Base-by-base conservation (phyloP, 345 rosid species). In the Dipteronia sinensis region DNA sequence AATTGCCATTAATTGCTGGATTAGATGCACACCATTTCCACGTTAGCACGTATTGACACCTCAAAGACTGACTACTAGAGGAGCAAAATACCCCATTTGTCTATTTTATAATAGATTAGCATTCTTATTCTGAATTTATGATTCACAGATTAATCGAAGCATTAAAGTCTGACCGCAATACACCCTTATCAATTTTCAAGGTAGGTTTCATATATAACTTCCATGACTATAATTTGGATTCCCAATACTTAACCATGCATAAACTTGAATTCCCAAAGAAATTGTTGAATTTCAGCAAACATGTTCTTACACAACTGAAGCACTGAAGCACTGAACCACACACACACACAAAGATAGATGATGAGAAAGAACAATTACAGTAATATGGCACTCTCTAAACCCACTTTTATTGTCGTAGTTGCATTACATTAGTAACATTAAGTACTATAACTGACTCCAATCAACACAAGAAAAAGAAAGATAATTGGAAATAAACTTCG, bases 381-480 rank as follows among this genome's bases (percentile, higher is more conserved):
- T 15, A 11, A 49, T 49, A 23, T 25, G 40, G 61, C 49, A 19
- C 49, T 70, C 15, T 49, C 29, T 16, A 69, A 23, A 49, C 11
- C 10, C 59, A 12, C 10, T 10, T 49, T 49, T 16, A 23, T 16
- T 10, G 4, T 38, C 23, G 34, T 40, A 55, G 11, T 27, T 55
- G 34, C 65, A 31, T n/a, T n/a, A n/a, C n/a, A n/a, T n/a, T n/a
- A n/a, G n/a, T n/a, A n/a, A n/a, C n/a, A n/a, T 71, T 31, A 20
- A 70, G 25, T 17, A 6, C 47, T 44, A 22, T n/a, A 72, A 58
- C 75, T n/a, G 34, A 72, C 19, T 72, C 34, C 65, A 72, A 27
- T 51, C 7, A 11, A 53, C 73, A 29, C 46, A 2, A 3, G 29
- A 15, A 55, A 20, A 7, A 38, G 3, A 17, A 49, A 12, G 19